Conservation (phyloP, 495 filamentous ascomycete genomes). For the Tricharina praecox region DNA sequence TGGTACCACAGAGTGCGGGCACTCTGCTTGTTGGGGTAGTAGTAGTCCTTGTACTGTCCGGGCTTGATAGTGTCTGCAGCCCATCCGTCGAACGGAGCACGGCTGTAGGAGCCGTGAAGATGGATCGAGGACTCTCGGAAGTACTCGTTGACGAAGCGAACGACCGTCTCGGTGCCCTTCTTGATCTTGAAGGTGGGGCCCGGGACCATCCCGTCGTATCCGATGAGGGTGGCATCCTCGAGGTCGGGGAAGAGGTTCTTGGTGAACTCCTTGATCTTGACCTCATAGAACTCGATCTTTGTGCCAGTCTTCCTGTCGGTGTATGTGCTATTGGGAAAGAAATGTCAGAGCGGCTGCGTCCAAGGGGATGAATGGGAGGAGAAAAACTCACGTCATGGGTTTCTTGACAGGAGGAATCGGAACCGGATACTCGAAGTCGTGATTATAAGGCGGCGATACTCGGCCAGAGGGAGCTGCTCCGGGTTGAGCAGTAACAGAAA, state of each 20-base stretch:
- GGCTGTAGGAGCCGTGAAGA: conserved; percentile 38
- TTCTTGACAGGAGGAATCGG: conserved; percentile 35
- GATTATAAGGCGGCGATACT: conserved; percentile 30
- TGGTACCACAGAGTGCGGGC: conserved; percentile 44
- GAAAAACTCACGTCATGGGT: conserved; percentile 27
- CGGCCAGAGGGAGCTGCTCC: too few species aligned
- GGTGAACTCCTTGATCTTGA: conserved; percentile 33
- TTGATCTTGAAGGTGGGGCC: conserved; percentile 36
- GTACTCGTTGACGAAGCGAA: conserved; percentile 39
- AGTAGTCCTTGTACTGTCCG: conserved; percentile 44
- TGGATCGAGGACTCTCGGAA: conserved; percentile 31
- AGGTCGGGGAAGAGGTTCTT: conserved; percentile 36
- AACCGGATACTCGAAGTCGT: conserved; percentile 33
- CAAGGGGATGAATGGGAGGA: background rate
- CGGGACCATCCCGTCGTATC: conserved; percentile 40
- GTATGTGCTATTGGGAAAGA: conserved; percentile 9
- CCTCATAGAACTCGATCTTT: conserved; percentile 32
- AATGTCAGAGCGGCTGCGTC: background rate
- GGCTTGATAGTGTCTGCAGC: conserved; percentile 35
- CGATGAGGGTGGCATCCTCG: conserved; percentile 32
- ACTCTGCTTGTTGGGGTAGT: conserved; percentile 40
- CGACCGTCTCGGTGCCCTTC: conserved; percentile 34
- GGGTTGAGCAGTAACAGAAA: background rate
- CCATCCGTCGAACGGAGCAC: conserved; percentile 37
- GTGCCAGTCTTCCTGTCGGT: conserved; percentile 12